Percentiles rank a stretch among this genome's conserved stretches.
Evolutionary conservation across 306 rosid genomes (phyloP).

Genomic region (Acacia crassicarpa): DNA sequence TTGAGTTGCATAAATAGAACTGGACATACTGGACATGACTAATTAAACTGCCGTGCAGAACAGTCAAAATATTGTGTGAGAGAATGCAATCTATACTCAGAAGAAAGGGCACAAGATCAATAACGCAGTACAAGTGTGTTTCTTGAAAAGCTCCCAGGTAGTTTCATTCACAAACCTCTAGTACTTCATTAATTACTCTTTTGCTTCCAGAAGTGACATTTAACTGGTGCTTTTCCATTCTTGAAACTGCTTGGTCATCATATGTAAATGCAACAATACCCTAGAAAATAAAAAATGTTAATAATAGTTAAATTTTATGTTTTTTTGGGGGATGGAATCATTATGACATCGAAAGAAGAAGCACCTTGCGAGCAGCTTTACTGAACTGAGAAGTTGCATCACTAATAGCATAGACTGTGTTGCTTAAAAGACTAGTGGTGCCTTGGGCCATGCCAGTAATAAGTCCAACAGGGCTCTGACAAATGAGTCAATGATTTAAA

Average conservation of each 20-base stretch:
- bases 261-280: constrained; percentile 98
- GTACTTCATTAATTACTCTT: constrained; percentile 83
- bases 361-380: constrained; percentile 94
- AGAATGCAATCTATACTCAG: not conserved
- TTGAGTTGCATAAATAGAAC: not conserved
- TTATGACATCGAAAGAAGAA: constrained; percentile 26
- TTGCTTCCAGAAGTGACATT: constrained; percentile 63
- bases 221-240: constrained; percentile 66
- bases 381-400: constrained; percentile 97
- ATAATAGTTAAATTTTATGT: constrained; percentile 12
- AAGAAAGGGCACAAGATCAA: not conserved
- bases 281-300: constrained; percentile 37
- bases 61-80: not conserved
- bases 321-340: not conserved
- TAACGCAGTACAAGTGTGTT: not conserved
- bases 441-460: constrained; percentile 94
- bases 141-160: constrained; percentile 8
- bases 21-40: not conserved
- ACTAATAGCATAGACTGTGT: constrained; percentile 89
- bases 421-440: constrained; percentile 88
- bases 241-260: constrained; percentile 79
- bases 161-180: constrained; percentile 57
- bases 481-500: constrained; percentile 29
- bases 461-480: constrained; percentile 90
- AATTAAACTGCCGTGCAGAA: not conserved